phyloP scores from a whole-genome alignment of 306 rosid genomes.

The Acacia confusa region DNA sequence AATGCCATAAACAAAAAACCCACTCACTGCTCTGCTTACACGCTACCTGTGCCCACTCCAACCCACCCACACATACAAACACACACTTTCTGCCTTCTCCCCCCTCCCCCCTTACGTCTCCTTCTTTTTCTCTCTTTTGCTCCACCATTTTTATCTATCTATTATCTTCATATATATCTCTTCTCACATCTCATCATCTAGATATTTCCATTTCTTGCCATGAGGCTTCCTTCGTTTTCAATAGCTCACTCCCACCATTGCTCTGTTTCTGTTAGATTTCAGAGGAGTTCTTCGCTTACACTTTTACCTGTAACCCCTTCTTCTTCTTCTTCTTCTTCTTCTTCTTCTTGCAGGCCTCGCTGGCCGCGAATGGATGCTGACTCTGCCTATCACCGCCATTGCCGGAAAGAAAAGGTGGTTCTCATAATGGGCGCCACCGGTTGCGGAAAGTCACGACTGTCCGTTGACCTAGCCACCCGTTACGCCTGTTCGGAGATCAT shows the following conservation, averaged over 20 bases:
- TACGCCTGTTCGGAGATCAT: constrained; percentile 64
- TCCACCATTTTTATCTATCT: not conserved
- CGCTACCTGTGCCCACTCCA: constrained; percentile 38
- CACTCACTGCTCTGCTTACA: constrained; percentile 31
- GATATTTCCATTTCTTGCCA: constrained; percentile 27
- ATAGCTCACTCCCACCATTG: constrained; percentile 13
- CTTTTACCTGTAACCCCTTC: not conserved
- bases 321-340: not conserved
- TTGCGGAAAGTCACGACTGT: constrained; percentile 77
- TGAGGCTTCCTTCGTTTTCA: constrained; percentile 41
- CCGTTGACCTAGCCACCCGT: constrained; percentile 73
- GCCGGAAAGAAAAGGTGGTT: constrained; percentile 61
- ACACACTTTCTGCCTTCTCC: constrained; percentile 31
- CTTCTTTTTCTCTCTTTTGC: not conserved
- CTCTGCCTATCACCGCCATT: constrained; percentile 21
- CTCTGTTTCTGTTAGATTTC: not conserved
- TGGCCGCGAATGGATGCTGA: constrained; percentile 55
- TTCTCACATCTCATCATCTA: not conserved
- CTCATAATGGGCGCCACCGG: constrained; percentile 91
- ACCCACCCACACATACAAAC: not conserved
- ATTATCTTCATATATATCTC: constrained; percentile 18
- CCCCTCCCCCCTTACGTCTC: not conserved
- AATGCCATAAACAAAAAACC: constrained; percentile 20
- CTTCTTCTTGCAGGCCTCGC: not conserved
- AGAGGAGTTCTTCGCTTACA: not conserved